phyloP scores from a whole-genome alignment of 2,329 filamentous ascomycete species.

The Cercospora sp. region DNA sequence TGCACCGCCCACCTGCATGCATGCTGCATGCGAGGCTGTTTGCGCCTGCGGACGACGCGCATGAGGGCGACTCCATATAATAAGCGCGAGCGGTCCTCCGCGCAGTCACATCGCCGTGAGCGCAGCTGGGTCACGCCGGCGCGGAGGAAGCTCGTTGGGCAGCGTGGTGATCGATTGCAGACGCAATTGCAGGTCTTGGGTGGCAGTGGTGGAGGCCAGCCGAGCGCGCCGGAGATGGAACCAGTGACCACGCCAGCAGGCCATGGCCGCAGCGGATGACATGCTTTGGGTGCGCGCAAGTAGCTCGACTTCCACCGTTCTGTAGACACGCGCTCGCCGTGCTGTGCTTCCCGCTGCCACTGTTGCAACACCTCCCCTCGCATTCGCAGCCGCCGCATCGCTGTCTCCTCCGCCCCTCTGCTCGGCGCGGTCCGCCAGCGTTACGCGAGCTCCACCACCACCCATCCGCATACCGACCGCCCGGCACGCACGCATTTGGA shows the following conservation, averaged over 20 bases:
- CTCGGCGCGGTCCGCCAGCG: background rate
- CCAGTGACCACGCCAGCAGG: background rate
- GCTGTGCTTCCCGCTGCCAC: background rate
- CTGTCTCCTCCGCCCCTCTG: background rate
- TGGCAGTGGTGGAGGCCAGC: background rate
- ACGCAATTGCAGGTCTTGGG: background rate
- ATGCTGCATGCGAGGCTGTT: conserved; percentile 6
- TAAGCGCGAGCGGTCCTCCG: background rate
- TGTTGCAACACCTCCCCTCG: background rate
- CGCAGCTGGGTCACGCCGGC: background rate
- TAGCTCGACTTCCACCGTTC: background rate
- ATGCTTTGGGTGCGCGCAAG: background rate
- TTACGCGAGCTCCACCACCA: background rate
- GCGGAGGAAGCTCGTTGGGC: background rate
- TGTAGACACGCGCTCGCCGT: background rate
- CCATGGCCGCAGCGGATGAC: background rate
- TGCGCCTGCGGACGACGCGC: background rate
- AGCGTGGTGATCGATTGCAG: background rate
- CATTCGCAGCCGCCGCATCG: background rate
- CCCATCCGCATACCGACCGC: background rate
- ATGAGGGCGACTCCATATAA: background rate
- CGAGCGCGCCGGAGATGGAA: background rate
- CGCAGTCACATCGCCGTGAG: background rate
- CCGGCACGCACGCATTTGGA: background rate
- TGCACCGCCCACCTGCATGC: background rate